Evolutionary conservation across 139 green algal species (phyloP), one percentile per base, ranked within the genome.

Genomic region (Auxenochlorella pyrenoidosa): DNA sequence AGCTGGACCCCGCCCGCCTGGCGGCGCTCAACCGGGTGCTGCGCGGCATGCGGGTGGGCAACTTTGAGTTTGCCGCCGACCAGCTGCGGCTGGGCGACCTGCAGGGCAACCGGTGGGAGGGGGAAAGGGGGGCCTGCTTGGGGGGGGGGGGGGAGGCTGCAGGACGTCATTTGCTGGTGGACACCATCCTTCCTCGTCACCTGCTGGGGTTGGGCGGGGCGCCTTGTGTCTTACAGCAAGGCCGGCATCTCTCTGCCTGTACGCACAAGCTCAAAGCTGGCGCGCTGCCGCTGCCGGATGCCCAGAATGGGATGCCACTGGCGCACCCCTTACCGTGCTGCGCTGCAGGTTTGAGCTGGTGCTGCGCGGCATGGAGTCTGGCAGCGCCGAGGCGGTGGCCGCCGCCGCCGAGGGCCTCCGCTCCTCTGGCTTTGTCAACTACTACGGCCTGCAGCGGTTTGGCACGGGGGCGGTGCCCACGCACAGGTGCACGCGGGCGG

Each of bases 401-500:
- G 86, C 89, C 6, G 92, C 92, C 16, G 93, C 92, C 32, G 80
- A 89, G 43, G 85, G 81, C 5, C 63, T 98, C 32, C 83, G 84
- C 0, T 47, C 44, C 2, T 82, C 58, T 0, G 97, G 97, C 58
- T 99, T 99, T 88, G 90, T 99, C 79, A 99, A 99, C 91, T 99
- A 99, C 88, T 99, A 95, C 88, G 97, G 97, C 0, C 90, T 98
- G 88, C 97, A 99, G 91, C 93, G 97, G 22, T 99, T 99, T 90
- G 97, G 97, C 75, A 95, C 75, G 1, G 93, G 93, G 21, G 85
- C 70, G 2, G 83, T 92, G 28, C 83, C 93, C 26, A 99, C 97
- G 0, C 97, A 99, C 90, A 87, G 66, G 86, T 91, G 41, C 28
- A 63, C 4, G 19, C 3, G 3, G 44, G 28, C 32, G 30, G 22